phyloP scores from a whole-genome alignment of 306 rosid species.

The Prunus padus region DNA sequence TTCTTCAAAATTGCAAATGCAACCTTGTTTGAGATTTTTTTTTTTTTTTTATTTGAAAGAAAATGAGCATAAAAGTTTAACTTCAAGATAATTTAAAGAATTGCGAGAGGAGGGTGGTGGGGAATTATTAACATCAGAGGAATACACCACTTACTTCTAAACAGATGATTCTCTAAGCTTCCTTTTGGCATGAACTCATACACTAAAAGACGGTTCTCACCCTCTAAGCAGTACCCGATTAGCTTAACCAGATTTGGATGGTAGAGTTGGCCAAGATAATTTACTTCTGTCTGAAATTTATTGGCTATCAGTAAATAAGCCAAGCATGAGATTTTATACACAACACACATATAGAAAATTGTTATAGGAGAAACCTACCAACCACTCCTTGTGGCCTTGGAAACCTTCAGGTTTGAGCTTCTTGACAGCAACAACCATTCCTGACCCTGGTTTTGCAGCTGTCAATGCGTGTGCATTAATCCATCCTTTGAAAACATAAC shows the following conservation, averaged over 20 bases:
- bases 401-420: conserved; percentile 87
- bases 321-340: conserved; percentile 8
- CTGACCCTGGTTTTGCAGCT: conserved; percentile 79
- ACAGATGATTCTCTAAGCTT: conserved; percentile 91
- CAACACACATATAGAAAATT: not conserved
- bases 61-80: not conserved
- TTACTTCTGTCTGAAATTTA: conserved; percentile 83
- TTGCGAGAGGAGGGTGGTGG: not conserved
- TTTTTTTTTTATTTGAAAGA: not conserved
- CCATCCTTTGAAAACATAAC: conserved; percentile 94
- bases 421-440: conserved; percentile 90
- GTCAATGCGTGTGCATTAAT: conserved; percentile 56
- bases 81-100: not conserved
- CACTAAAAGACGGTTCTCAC: conserved; percentile 82
- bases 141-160: conserved; percentile 63
- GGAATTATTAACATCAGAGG: not conserved
- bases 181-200: conserved; percentile 96
- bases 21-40: not conserved
- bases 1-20: not conserved
- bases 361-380: conserved; percentile 53
- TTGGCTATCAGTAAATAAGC: conserved; percentile 19
- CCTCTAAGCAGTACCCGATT: conserved; percentile 90
- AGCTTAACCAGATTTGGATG: conserved; percentile 88
- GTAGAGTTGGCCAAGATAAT: conserved; percentile 85
- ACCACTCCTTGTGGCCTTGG: conserved; percentile 97